phyloP scores from a whole-genome alignment of 805 yeast genomes.

The Middelhovenomyces tepae region DNA sequence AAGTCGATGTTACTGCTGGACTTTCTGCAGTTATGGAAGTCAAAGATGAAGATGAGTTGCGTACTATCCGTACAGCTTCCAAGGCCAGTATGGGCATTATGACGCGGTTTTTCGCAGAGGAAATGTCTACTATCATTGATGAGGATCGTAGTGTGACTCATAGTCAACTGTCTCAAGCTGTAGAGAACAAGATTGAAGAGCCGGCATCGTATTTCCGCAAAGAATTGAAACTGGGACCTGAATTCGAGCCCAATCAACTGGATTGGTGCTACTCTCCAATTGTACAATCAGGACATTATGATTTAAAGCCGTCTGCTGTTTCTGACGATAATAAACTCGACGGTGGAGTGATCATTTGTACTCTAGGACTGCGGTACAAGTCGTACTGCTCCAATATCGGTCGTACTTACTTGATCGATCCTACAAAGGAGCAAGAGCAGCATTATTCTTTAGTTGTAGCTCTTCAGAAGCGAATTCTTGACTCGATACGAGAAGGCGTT shows the following conservation, averaged over 20 bases:
- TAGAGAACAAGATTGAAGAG: slow-evolving; percentile 78
- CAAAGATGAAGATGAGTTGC: slow-evolving; percentile 74
- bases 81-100: slow-evolving; percentile 71
- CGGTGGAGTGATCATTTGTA: slow-evolving; percentile 71
- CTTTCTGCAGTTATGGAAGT: slow-evolving; percentile 53
- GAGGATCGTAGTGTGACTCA: slow-evolving; percentile 75
- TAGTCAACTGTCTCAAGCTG: slow-evolving; percentile 58
- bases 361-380: slow-evolving; percentile 79
- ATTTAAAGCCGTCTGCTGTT: slow-evolving; percentile 73
- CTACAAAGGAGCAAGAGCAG: slow-evolving; percentile 65
- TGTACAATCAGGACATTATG: slow-evolving; percentile 79
- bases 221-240: slow-evolving; percentile 47
- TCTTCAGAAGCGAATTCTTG: slow-evolving; percentile 59
- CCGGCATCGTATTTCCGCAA: slow-evolving; percentile 58
- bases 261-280: slow-evolving; percentile 96
- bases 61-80: slow-evolving; percentile 57
- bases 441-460: slow-evolving; percentile 70
- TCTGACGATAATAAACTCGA: slow-evolving; percentile 59
- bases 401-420: slow-evolving; percentile 84
- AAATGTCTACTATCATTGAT: slow-evolving; percentile 79
- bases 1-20: slow-evolving; percentile 45
- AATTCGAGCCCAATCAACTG: slow-evolving; percentile 63
- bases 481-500: slow-evolving; percentile 56
- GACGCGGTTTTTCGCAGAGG: slow-evolving; percentile 68
- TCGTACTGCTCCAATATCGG: slow-evolving; percentile 83